These are phyloP conservation scores for Acer saccharum DNA, from an alignment of 345 rosid genomes.

Conservation along the genomic window DNA sequence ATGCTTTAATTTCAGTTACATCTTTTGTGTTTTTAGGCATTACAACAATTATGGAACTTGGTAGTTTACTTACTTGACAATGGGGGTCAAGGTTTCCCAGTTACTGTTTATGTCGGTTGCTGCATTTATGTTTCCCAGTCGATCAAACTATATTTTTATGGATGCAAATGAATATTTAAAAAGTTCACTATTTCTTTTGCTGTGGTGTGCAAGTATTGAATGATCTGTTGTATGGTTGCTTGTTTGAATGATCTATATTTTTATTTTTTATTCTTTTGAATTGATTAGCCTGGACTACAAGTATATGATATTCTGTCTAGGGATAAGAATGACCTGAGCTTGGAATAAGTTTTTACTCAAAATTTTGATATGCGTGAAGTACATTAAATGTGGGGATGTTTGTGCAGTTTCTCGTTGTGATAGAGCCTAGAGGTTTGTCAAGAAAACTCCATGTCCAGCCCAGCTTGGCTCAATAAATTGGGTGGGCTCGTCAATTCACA, in stretches of 20 bases:
- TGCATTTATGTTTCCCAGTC: conserved; percentile 5
- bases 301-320: no score
- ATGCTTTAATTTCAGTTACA: background rate
- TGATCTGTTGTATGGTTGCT: background rate
- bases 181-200: background rate
- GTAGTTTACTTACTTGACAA: background rate
- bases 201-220: background rate
- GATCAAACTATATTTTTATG: background rate
- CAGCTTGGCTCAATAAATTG: background rate
- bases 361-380: no score
- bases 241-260: no score
- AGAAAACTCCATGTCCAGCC: background rate
- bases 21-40: no score
- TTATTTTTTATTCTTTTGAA: no score
- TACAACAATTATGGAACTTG: background rate
- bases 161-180: conserved; percentile 4
- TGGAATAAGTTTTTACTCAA: no score
- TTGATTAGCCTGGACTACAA: no score
- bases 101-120: background rate
- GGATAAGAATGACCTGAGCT: no score
- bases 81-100: background rate
- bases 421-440: no score
- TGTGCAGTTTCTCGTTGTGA: no score
- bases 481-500: background rate
- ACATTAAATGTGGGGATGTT: no score